Base-by-base conservation (phyloP, 2,329 filamentous ascomycete species). In the Epichloe uncinata region DNA sequence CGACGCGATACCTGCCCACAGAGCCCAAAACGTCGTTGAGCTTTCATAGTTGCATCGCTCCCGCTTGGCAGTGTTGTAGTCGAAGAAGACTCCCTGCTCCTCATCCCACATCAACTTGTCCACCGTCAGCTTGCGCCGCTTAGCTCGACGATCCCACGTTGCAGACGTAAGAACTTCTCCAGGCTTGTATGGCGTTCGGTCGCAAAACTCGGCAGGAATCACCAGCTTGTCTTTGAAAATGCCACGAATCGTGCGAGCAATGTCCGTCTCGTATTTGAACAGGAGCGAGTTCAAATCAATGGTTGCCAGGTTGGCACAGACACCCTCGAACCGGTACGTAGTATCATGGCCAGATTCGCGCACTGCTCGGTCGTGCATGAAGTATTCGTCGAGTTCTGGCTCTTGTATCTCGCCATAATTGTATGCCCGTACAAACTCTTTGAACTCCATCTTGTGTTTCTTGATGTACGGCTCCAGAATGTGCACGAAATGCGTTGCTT, bases 311-410 rank as follows among this genome's bases (percentile, higher is more conserved):
- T 96, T 81, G 11, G 87, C 93, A 59, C 86, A 90, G 22, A 94
- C 77, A 44, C 81, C 84, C 68, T 97, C 93, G 18, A 98, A 75
- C 16, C 93, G 87, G 68, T 97, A 97, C 15, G 87, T 87, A 2
- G 93, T 98, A 64, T 98, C 93, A 66, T 98, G 93, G 12, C 93
- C 93, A 16, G 91, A 96, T 67, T 98, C 93, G 57, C 93, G 84
- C 35, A 97, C 90, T 2, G 91, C 90, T 52, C 93, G 85, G 64
- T 98, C 93, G 65, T 98, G 93, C 62, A 95, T 71, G 70, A 97
- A 97, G 69, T 97, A 98, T 44, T 90, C 82, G 61, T 98, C 93
- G 13, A 98, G 74, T 55, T 95, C 87, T 0, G 90, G 89, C 69
- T 97, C 91, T 44, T 74, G 66, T 26, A 98, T 77, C 47, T 79